Conservation (phyloP, 352 stramenopile species). For the Pythium phragmitis region DNA sequence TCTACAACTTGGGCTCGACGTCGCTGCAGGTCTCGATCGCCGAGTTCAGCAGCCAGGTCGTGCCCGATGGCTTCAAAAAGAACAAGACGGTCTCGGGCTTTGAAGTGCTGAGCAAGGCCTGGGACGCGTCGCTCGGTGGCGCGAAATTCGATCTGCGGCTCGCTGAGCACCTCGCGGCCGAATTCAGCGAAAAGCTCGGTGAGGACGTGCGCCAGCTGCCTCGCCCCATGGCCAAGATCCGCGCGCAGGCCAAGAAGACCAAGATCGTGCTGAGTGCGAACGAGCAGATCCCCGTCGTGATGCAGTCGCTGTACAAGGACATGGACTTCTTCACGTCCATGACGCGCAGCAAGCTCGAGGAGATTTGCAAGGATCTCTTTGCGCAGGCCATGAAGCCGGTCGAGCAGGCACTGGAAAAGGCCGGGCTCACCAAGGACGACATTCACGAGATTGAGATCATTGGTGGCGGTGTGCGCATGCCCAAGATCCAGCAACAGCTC, state of each 20-base stretch:
- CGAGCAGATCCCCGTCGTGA: conserved; percentile 93
- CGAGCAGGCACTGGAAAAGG: conserved; percentile 78
- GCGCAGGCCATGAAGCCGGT: conserved; percentile 85
- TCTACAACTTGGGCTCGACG: conserved; percentile 98
- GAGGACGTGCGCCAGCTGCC: conserved; percentile 90
- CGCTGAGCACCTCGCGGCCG: conserved; percentile 91
- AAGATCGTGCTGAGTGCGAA: conserved; percentile 98
- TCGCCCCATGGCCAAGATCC: conserved; percentile 94
- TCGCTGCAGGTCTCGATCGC: conserved; percentile 89
- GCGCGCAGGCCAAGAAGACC: conserved; percentile 94
- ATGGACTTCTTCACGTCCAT: conserved; percentile 92
- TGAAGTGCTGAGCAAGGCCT: conserved; percentile 92
- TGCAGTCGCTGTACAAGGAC: conserved; percentile 94
- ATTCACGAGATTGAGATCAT: conserved; percentile 96
- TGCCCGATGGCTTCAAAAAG: conserved; percentile 89
- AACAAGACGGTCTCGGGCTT: conserved; percentile 92
- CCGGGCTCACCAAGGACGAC: conserved; percentile 90
- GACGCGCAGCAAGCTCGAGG: conserved; percentile 91
- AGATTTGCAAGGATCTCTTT: conserved; percentile 89
- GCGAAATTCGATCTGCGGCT: conserved; percentile 92
- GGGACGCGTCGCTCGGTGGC: conserved; percentile 93
- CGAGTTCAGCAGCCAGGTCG: conserved; percentile 81
- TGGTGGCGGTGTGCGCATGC: conserved; percentile 95
- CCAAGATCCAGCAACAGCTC: conserved; percentile 92
- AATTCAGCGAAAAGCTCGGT: conserved; percentile 93